phyloP scores from a whole-genome alignment of 2,329 filamentous ascomycete species.

The Venturia aucupariae region DNA sequence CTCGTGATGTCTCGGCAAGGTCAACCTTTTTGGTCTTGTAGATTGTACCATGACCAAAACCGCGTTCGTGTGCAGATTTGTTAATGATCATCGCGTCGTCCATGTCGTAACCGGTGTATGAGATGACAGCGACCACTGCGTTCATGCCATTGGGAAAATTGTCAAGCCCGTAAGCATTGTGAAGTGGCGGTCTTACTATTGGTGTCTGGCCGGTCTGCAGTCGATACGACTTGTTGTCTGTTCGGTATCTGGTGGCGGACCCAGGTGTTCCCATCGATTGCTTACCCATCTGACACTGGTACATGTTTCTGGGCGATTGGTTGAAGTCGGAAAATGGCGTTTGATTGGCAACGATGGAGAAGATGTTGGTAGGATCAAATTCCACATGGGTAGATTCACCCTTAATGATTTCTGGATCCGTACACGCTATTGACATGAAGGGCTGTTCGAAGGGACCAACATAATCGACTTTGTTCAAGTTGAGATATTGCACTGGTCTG shows the following conservation, averaged over 20 bases:
- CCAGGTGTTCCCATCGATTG: constrained; percentile 97
- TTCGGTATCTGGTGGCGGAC: constrained; percentile 73
- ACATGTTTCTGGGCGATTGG: constrained; percentile 98
- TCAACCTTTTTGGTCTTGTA: constrained; percentile 96
- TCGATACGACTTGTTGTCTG: constrained; percentile 94
- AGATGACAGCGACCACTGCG: constrained; percentile 92
- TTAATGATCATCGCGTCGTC: constrained; percentile 99
- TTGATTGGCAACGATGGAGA: constrained; percentile 97
- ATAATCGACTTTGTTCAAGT: constrained; percentile 74
- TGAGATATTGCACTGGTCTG: constrained; percentile 83
- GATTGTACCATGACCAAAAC: constrained; percentile 90
- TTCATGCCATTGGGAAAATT: constrained; percentile 98
- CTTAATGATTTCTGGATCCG: constrained; percentile 78
- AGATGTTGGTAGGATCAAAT: constrained; percentile 87
- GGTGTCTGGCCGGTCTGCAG: constrained; percentile 94
- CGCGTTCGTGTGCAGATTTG: constrained; percentile 91
- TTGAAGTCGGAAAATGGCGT: constrained; percentile 99
- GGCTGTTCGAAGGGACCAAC: constrained; percentile 93
- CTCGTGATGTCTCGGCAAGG: constrained; percentile 66
- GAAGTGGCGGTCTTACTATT: constrained; percentile 79
- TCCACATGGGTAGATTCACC: constrained; percentile 90
- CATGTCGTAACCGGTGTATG: constrained; percentile 99
- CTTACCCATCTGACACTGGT: constrained; percentile 98
- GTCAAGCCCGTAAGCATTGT: constrained; percentile 94
- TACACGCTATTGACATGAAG: constrained; percentile 94